Base-by-base conservation (phyloP, 495 filamentous ascomycete species). In the Daldinia decipiens region DNA sequence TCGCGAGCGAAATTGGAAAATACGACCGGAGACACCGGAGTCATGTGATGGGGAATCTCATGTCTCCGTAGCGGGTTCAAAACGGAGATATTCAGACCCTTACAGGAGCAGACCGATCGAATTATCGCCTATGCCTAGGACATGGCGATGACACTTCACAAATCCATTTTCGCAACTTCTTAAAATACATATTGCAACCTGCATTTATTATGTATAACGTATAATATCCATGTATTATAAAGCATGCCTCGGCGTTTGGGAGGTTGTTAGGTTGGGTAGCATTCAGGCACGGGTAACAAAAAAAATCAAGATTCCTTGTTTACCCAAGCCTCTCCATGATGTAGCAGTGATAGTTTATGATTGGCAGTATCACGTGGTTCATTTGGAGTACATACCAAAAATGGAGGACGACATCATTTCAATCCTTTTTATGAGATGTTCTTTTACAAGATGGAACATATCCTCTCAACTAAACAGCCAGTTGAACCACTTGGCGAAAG, bases 401-500 rank as follows among this genome's bases (percentile, higher is more conserved):
- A 52, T 27, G 26, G 50, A 11, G 13, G n/a, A 32, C 53, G 13
- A 59, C 8, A 45, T 59, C 56, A 21, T 47, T 29, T 45, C 36
- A 1, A 21, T 56, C 15, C 24, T 15, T 45, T 59, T 34, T 15
- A 43, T 17, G 13, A 45, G 1, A 17, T 45, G 21, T 15, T 13
- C 24, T 31, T 26, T 9, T n/a, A 7, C 17, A 7, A 3, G 5
- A 40, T 40, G 45, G 24, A 9, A 39, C 15, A 17, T 7, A 3
- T 29, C 7, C n/a, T 5, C 11, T 58, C 47, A 74, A 31, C 62
- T 62, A 21, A 74, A 74, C 24, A 74, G 3, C 47, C 45, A 29
- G 34, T 74, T 70, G 24, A 74, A 67, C 71, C 67, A 70, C 32
- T 64, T 70, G 13, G 27, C 21, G 51, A 70, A 34, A 17, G 17